A percentile compares a stretch with the other conserved stretches of the same genome.
Evolutionary conservation across 345 rosid species (phyloP).

Genomic region (Laguncularia racemosa): DNA sequence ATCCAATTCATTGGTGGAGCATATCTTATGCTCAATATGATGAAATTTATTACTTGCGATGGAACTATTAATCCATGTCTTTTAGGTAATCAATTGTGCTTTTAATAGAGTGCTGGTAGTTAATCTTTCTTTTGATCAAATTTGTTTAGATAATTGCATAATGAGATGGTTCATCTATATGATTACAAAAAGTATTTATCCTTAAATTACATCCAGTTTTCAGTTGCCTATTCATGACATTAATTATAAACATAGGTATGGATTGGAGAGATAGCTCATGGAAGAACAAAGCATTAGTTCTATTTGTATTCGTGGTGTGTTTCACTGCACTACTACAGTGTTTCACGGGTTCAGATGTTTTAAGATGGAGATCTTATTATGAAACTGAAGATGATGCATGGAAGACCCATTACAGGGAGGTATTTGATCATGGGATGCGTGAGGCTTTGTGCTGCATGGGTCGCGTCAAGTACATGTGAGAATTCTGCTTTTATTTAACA

Average conservation of each 20-base stretch:
- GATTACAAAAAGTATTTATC: not conserved
- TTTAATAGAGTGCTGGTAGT: not conserved
- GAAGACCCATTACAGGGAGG: slow-evolving; percentile 90
- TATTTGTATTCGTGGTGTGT: slow-evolving; percentile 41
- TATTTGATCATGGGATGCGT: slow-evolving; percentile 92
- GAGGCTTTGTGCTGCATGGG: slow-evolving; percentile 93
- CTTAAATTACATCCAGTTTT: not conserved
- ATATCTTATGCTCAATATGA: slow-evolving; percentile 47
- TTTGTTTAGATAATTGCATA: not conserved
- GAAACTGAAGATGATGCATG: slow-evolving; percentile 80
- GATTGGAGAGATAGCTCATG: slow-evolving; percentile 32
- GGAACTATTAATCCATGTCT: slow-evolving; percentile 37
- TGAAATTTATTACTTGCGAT: slow-evolving; percentile 36
- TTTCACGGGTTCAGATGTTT: slow-evolving; percentile 67
- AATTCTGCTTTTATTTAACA: slow-evolving; percentile 5
- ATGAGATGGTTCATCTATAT: not conserved
- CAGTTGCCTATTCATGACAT: not conserved
- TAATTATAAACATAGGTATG: slow-evolving; percentile 25
- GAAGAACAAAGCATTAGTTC: slow-evolving; percentile 40
- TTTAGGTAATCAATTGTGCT: slow-evolving; percentile 38
- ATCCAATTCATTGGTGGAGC: slow-evolving; percentile 58
- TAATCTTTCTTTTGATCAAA: not conserved
- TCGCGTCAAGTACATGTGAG: slow-evolving; percentile 71
- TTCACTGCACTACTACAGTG: slow-evolving; percentile 57
- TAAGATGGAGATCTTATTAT: slow-evolving; percentile 85